Evolutionary conservation across 345 rosid species (phyloP).

Genomic region (Eucalyptus camaldulensis): DNA sequence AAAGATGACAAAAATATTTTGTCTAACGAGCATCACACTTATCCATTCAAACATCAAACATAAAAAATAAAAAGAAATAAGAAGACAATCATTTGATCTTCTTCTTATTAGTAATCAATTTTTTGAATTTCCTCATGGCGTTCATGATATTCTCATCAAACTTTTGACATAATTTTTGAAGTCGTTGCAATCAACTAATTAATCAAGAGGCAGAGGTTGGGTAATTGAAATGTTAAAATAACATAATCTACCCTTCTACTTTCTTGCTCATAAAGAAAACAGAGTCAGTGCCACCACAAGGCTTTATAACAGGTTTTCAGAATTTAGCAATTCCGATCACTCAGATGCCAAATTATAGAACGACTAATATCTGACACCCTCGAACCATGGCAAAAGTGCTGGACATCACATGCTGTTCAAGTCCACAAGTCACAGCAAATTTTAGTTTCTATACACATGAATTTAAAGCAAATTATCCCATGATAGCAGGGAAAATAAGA

Average conservation of each 20-base stretch:
- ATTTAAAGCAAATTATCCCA: not conserved
- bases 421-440: not conserved
- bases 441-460: not conserved
- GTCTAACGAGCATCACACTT: not conserved
- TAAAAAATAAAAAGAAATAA: not conserved
- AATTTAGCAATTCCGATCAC: not conserved
- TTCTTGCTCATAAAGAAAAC: not conserved
- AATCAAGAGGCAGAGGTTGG: not conserved
- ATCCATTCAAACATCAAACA: not conserved
- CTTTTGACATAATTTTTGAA: slow-evolving; percentile 54
- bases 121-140: slow-evolving; percentile 69
- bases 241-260: not conserved
- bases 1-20: not conserved
- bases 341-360: not conserved
- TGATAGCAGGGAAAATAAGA: not conserved
- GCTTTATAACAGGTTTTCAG: not conserved
- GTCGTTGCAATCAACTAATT: slow-evolving; percentile 30
- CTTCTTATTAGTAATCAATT: slow-evolving; percentile 55
- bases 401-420: not conserved
- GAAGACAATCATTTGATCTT: slow-evolving; percentile 77
- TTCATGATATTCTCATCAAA: slow-evolving; percentile 79
- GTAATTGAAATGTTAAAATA: not conserved
- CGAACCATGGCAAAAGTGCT: not conserved
- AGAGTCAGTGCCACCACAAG: not conserved
- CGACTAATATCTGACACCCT: not conserved